These are phyloP conservation scores for Orobanche coerulescens DNA, from an alignment of 257 asterid genomes.

Conservation along the genomic window DNA sequence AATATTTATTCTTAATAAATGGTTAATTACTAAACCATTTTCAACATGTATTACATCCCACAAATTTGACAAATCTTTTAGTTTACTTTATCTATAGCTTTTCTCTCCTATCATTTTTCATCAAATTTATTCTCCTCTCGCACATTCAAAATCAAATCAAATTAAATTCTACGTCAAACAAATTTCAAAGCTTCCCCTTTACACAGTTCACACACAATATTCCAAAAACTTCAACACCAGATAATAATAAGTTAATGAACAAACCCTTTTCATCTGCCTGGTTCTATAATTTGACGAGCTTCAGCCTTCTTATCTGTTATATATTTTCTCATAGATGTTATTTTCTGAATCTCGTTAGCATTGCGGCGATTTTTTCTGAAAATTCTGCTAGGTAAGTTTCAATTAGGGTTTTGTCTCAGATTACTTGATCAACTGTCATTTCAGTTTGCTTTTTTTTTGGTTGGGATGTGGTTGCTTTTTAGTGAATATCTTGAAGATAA, in stretches of 20 bases:
- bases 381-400: conserved; percentile 10
- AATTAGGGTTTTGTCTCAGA: conserved; percentile 37
- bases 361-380: conserved; percentile 21
- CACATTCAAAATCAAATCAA: conserved; percentile 30
- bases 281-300: conserved; percentile 27
- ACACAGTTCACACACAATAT: conserved; percentile 25
- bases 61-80: too few species aligned
- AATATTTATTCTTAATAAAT: too few species aligned
- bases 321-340: conserved; percentile 1
- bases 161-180: conserved; percentile 39
- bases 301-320: conserved; percentile 1
- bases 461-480: conserved; percentile 13
- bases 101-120: conserved; percentile 1
- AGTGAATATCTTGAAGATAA: conserved; percentile 10
- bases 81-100: not conserved
- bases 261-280: conserved; percentile 13
- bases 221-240: conserved; percentile 7
- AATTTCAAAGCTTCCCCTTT: conserved; percentile 25
- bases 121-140: conserved; percentile 22
- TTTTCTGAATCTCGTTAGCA: conserved; percentile 27
- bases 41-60: too few species aligned
- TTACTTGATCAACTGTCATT: conserved; percentile 28
- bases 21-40: too few species aligned
- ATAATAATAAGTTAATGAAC: not conserved
- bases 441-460: not conserved